Conservation (phyloP, 495 filamentous ascomycete genomes). For the Aspergillus hancockii region DNA sequence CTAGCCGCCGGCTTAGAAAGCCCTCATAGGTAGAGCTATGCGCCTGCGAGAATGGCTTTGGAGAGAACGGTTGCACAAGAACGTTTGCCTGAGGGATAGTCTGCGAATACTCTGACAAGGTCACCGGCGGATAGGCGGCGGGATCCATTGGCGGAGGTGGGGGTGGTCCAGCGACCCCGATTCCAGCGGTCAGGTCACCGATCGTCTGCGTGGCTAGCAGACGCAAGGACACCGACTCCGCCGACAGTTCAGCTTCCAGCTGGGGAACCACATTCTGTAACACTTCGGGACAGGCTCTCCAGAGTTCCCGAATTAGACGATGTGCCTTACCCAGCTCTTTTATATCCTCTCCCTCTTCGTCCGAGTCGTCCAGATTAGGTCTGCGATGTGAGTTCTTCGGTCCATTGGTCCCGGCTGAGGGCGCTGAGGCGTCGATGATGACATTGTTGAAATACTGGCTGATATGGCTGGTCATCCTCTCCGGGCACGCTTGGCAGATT, state of each 20-base stretch:
- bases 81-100: slow-evolving; percentile 57
- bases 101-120: slow-evolving; percentile 58
- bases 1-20: slow-evolving; percentile 79
- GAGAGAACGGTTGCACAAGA: slow-evolving; percentile 75
- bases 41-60: slow-evolving; percentile 79
- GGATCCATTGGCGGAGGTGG: slow-evolving; percentile 73
- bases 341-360: slow-evolving; percentile 83
- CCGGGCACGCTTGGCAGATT: slow-evolving; percentile 85
- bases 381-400: slow-evolving; percentile 49
- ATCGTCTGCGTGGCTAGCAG: slow-evolving; percentile 88
- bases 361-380: slow-evolving; percentile 63
- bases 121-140: slow-evolving; percentile 74
- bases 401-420: slow-evolving; percentile 33
- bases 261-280: slow-evolving; percentile 93
- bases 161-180: slow-evolving; percentile 84
- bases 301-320: slow-evolving; percentile 84
- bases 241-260: slow-evolving; percentile 86
- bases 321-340: slow-evolving; percentile 89
- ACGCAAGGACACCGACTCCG: slow-evolving; percentile 84
- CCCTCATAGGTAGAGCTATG: slow-evolving; percentile 75
- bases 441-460: slow-evolving; percentile 98
- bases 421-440: slow-evolving; percentile 79
- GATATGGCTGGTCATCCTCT: slow-evolving; percentile 90
- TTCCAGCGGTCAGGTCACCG: slow-evolving; percentile 89
- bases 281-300: slow-evolving; percentile 86